These are phyloP conservation scores for Suhomyces yuchorum DNA, from an alignment of 1,139 yeast genomes.

Conservation along the genomic window DNA sequence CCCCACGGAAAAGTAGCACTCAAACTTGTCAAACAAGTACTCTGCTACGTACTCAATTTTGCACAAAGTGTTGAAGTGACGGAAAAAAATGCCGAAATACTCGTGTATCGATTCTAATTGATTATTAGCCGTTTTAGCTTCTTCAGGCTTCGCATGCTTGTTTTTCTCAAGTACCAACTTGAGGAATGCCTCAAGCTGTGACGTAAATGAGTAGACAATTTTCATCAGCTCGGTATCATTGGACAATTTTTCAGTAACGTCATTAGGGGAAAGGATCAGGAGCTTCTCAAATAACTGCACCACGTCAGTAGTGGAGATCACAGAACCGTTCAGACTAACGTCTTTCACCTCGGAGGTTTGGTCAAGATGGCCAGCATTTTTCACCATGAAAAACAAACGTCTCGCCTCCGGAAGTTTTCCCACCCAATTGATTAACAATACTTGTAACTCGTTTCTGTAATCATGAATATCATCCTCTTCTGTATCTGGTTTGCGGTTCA, in stretches of 20 bases:
- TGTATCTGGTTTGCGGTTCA: conserved; percentile 25
- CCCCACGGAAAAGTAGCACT: conserved; percentile 26
- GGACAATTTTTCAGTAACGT: conserved; percentile 23
- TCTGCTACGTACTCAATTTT: conserved; percentile 37
- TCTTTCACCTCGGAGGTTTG: conserved; percentile 7
- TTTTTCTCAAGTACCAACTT: conserved; percentile 9
- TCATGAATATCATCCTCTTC: conserved; percentile 34
- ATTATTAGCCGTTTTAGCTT: not conserved
- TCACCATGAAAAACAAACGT: conserved; percentile 37
- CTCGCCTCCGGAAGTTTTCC: conserved; percentile 50
- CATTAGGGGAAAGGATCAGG: conserved; percentile 10
- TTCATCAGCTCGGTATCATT: conserved; percentile 14
- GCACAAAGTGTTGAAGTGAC: conserved; percentile 33
- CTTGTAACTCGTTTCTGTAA: conserved; percentile 57
- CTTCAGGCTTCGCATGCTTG: not conserved
- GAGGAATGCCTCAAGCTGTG: conserved; percentile 20
- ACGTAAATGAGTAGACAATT: conserved; percentile 10
- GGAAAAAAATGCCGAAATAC: conserved; percentile 30
- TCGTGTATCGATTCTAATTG: conserved; percentile 8
- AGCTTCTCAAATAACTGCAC: conserved; percentile 13
- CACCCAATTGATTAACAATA: conserved; percentile 62
- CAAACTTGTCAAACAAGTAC: conserved; percentile 30
- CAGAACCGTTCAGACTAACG: not conserved
- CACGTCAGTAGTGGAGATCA: not conserved
- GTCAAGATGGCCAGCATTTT: conserved; percentile 23